Evolutionary conservation across 345 rosid species (phyloP).

Genomic region (Camelina laxa): DNA sequence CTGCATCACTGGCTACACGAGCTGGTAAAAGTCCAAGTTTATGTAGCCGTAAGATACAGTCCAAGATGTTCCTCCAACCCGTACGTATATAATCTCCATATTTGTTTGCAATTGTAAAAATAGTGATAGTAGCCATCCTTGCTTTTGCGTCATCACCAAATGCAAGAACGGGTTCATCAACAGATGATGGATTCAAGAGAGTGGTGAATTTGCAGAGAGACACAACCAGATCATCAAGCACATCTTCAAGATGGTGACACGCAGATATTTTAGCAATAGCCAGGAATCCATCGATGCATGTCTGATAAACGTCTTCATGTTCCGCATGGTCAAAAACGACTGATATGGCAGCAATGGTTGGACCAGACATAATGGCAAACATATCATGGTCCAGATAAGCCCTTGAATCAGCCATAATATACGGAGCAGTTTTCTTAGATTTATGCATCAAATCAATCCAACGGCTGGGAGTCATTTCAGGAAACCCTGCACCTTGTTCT

Average conservation of each 20-base stretch:
- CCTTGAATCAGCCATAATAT: constrained; percentile 73
- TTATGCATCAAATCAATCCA: constrained; percentile 99
- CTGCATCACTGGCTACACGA: constrained; percentile 95
- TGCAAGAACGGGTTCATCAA: constrained; percentile 93
- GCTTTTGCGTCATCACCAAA: constrained; percentile 97
- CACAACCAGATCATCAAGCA: constrained; percentile 92
- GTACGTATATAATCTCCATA: constrained; percentile 94
- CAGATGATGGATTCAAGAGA: constrained; percentile 80
- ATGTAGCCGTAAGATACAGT: constrained; percentile 93
- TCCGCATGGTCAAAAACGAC: constrained; percentile 99
- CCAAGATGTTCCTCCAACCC: constrained; percentile 98
- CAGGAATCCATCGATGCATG: constrained; percentile 96
- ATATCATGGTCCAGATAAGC: constrained; percentile 96
- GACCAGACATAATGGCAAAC: constrained; percentile 99
- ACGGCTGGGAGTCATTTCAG: constrained; percentile 99
- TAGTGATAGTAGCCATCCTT: constrained; percentile 93
- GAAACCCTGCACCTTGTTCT: constrained; percentile 89
- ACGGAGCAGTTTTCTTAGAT: constrained; percentile 90
- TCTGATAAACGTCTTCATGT: constrained; percentile 91
- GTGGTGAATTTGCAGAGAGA: constrained; percentile 97
- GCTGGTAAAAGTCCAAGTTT: constrained; percentile 99
- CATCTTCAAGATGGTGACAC: constrained; percentile 98
- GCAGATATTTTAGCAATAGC: constrained; percentile 98
- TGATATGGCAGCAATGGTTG: constrained; percentile 97
- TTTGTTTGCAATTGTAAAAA: constrained; percentile 95